Evolutionary conservation across 2,329 filamentous ascomycete species (phyloP), one percentile per base, ranked within the genome.

Genomic region (Teratosphaeria pseudoeucalypti): DNA sequence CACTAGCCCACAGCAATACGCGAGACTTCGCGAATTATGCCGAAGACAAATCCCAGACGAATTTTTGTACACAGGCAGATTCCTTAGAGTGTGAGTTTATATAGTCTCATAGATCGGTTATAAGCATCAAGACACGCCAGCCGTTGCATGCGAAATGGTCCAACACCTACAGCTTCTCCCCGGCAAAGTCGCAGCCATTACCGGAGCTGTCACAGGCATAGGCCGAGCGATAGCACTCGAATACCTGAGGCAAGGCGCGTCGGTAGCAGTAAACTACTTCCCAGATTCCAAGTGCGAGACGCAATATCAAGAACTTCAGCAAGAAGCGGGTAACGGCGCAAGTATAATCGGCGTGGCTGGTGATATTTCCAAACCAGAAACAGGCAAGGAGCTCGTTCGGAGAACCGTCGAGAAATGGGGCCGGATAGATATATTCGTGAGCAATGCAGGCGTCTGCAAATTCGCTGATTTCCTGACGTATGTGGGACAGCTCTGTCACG

Each of bases 371-470:
- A 81, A 88, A 64, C 85, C 88, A 0, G 82, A 85, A 61, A 92
- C 90, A 0, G 89, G 88, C 9, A 76, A 79, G 52, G 76, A 81
- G 32, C 81, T 96, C 27, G 85, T 96, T 6, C 75, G 77, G 12
- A 79, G 81, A 64, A 85, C 87, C 0, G 86, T 92, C 1, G 72
- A 81, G 60, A 75, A 76, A 60, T 87, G 84, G 71, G 78, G 80
- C 14, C 71, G 76, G 43, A 60, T 81, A 47, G 77, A 81, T 74
- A 78, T 95, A 6, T 92, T 92, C 73, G 88, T 96, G 32, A 89
- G 85, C 72, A 96, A 96, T 76, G 91, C 91, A 3, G 91, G 91
- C 6, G 82, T 96, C 61, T 96, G 90, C 78, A 82, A 88, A 64
- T 96, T 96, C 74, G 86, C 87, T 60, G 89, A 95, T 65, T 95